These are phyloP conservation scores for Canariomyces notabilis DNA, from an alignment of 2,329 filamentous ascomycete species.

Conservation along the genomic window DNA sequence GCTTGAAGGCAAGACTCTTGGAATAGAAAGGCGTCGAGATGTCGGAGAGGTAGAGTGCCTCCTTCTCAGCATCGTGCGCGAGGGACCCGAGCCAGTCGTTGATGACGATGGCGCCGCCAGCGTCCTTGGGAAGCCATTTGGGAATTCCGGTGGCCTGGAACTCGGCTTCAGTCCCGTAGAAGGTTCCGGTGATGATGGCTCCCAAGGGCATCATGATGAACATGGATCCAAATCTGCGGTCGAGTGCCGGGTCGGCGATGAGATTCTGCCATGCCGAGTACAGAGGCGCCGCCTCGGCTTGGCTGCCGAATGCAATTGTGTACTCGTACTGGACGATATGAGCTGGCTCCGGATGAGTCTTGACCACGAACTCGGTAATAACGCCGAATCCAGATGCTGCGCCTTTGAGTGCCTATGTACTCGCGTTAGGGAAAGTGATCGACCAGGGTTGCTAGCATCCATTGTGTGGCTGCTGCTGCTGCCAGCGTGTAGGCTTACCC, in stretches of 20 bases:
- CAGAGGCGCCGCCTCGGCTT: constrained; percentile 42
- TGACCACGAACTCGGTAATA: constrained; percentile 52
- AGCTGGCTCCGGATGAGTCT: constrained; percentile 51
- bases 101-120: constrained; percentile 36
- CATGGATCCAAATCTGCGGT: constrained; percentile 53
- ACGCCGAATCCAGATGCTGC: constrained; percentile 54
- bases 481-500: constrained; percentile 26
- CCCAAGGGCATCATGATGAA: constrained; percentile 51
- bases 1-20: constrained; percentile 52
- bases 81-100: constrained; percentile 60
- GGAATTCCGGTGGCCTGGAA: constrained; percentile 48
- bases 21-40: constrained; percentile 49
- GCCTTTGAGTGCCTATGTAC: constrained; percentile 44
- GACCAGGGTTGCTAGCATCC: neutral
- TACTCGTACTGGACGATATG: constrained; percentile 56
- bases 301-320: constrained; percentile 45
- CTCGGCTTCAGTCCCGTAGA: constrained; percentile 55
- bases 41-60: constrained; percentile 43
- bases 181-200: constrained; percentile 54
- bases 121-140: constrained; percentile 39
- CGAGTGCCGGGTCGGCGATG: constrained; percentile 48
- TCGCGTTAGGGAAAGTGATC: neutral
- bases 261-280: constrained; percentile 57
- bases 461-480: neutral
- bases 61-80: constrained; percentile 46